Percentiles rank a stretch among this genome's conserved stretches.
Conservation (phyloP, 1,139 yeast species). For the Yamadazyma songkhlaensis region DNA sequence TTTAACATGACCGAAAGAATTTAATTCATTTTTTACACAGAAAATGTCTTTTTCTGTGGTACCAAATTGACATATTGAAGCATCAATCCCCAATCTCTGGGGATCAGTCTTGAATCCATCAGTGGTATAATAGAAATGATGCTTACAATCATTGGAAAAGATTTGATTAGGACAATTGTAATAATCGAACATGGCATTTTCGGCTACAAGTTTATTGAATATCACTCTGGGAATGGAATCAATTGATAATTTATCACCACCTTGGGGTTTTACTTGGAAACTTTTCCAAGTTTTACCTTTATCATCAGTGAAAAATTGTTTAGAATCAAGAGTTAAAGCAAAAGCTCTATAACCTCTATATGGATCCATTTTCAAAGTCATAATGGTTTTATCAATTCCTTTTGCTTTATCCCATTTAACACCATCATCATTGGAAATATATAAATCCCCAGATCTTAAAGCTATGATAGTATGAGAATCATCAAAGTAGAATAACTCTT, state of each 20-base stretch:
- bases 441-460: conserved; percentile 28
- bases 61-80: conserved; percentile 46
- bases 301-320: conserved; percentile 54
- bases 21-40: conserved; percentile 45
- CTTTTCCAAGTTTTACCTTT: conserved; percentile 56
- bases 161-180: conserved; percentile 31
- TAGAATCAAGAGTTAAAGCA: conserved; percentile 36
- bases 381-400: conserved; percentile 24
- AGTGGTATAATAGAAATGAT: conserved; percentile 43
- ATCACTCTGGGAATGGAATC: conserved; percentile 18
- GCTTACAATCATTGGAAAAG: conserved; percentile 28
- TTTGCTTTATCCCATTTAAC: conserved; percentile 43
- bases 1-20: conserved; percentile 43
- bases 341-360: conserved; percentile 49
- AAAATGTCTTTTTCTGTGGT: conserved; percentile 45
- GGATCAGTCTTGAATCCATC: conserved; percentile 52
- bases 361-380: conserved; percentile 41
- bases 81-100: conserved; percentile 29
- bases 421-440: conserved; percentile 59
- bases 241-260: conserved; percentile 10
- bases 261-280: conserved; percentile 25
- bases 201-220: conserved; percentile 41
- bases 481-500: conserved; percentile 45
- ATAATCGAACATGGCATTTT: conserved; percentile 39
- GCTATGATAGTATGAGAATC: conserved; percentile 52